Evolutionary conservation across 495 filamentous ascomycete genomes (phyloP), one percentile per base, ranked within the genome.

Genomic region (Hapsidospora chrysogenum): DNA sequence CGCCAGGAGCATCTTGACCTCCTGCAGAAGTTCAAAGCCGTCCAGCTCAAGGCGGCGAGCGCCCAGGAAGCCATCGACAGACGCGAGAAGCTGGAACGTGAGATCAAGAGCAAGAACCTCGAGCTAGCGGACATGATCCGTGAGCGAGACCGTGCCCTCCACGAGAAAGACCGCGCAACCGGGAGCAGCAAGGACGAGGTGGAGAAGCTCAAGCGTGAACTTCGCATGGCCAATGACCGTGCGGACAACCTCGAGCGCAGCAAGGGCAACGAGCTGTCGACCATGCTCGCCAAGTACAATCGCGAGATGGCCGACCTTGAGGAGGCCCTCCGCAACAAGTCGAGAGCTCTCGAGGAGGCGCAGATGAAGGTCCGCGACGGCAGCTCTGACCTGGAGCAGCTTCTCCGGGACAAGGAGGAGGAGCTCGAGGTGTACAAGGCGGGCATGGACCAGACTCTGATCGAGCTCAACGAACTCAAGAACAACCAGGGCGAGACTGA

Each of bases 121-220:
- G 92, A 97, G 57, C 63, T 97, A 29, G 89, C 89, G 33, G 87
- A 96, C 53, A 95, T 97, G 89, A 97, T 97, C 39, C 74, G 89
- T 4, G 89, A 97, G 55, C 68, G 89, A 47, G 89, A 97, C 52
- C 74, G 89, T 45, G 89, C 89, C n/a, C 54, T 93, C 27, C 83
- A 94, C 41, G 92, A 97, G 29, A 75, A 82, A 42, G 89, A 97
- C 49, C 75, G 89, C 31, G 49, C 80, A 16, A 72, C 68, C 31
- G 92, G 89, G 32, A 78, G 73, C 27, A 85, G 92, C 53, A 84
- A 80, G 49, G 89, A 97, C 29, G 89, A 97, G 47, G 44, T 93
- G 16, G 92, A 95, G 60, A 95, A 93, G 68, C 54, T 97, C 20
- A 92, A 81, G 72, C 80, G 89, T n/a, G 89, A 97, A 57, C 70